Evolutionary conservation across 495 filamentous ascomycete species (phyloP), one percentile per base, ranked within the genome.

Genomic region (Penicillium flavigenum): DNA sequence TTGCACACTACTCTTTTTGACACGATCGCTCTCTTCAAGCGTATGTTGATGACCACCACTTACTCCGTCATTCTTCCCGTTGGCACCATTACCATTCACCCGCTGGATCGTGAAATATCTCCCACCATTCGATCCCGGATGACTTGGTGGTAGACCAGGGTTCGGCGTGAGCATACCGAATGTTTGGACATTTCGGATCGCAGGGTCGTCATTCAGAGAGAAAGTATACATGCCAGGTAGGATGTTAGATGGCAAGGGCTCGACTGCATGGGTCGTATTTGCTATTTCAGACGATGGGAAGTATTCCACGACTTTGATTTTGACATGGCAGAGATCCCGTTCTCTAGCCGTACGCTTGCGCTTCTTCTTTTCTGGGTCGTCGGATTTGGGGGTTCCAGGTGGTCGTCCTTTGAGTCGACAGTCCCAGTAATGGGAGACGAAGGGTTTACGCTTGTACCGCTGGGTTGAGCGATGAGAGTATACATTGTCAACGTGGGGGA

Each of bases 381-480:
- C 81, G 26, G 89, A 91, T 67, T 92, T 92, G 46, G 88, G 86
- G 27, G 89, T 94, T 20, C 91, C 91, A 0, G 91, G 84, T 5
- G 90, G 88, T 9, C 91, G 79, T 10, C 91, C 91, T 71, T 94
- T 95, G 55, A 96, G 79, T 22, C 91, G 86, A 65, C 91, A 96
- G 70, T 95, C 91, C 83, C 89, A 95, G 72, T 95, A 96, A 69
- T 92, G 88, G 8, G 89, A 90, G 32, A 91, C 81, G 57, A 92
- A 88, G 12, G 88, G 86, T 56, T 89, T 91, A 60, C 86, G 86
- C 72, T 96, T 94, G 72, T 92, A 92, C 52, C 79, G 78, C 65
- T 95, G 90, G 4, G 90, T 93, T 4, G 91, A 93, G 47, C 91
- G 87, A 74, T 94, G 91, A 17, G 90, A 93, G 70, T 93, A 96